Base-by-base conservation (phyloP, 164 flowering plant species). In the Umbilicus rupestris region DNA sequence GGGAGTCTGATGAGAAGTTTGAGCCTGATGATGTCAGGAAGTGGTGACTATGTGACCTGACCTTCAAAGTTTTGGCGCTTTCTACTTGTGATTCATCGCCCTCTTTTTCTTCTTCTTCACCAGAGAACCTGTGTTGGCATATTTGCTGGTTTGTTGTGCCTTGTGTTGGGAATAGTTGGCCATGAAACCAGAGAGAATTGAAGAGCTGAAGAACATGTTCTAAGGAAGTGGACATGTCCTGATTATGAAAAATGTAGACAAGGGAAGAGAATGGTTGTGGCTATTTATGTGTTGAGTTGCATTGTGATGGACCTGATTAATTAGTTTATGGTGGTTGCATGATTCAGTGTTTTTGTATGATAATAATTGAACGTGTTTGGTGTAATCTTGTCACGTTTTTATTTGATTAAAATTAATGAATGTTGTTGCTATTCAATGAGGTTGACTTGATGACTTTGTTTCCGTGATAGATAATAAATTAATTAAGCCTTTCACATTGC, bases 341-440 rank as follows among this genome's bases (percentile, higher is more conserved):
- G 60, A 28, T 55, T 28, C 19, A 55, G 60, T 55, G 33, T 55
- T 55, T 11, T 55, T 26, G 7, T 55, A 55, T 55, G 60, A 28
- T 28, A 28, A 55, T 55, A 55, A 55, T 28, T 55, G 33, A 55
- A 55, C 60, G 60, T 55, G 33, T 55, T 55, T 50, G 57, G 28
- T 20, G 57, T 50, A 20, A 50, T 22, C 60, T 55, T 55, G 60
- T 28, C 30, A 55, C 60, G 60, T 55, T 55, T 55, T 55, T 28
- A 55, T 55, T 55, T 49, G 55, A 49, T 49, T 49, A 49, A 11
- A 16, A 55, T 26, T 55, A 7, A 55, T 45, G 49, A 45, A 22
- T 1, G 47, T 14, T 17, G 19, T 15, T 9, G 16, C 1, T n/a
- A 50, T 50, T 50, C 12, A 50, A 50, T 50, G 57, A 50, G 57